Percentiles rank a stretch among this genome's conserved stretches.
Conservation (phyloP, 2,329 filamentous ascomycete species). For the Alternaria triticina region DNA sequence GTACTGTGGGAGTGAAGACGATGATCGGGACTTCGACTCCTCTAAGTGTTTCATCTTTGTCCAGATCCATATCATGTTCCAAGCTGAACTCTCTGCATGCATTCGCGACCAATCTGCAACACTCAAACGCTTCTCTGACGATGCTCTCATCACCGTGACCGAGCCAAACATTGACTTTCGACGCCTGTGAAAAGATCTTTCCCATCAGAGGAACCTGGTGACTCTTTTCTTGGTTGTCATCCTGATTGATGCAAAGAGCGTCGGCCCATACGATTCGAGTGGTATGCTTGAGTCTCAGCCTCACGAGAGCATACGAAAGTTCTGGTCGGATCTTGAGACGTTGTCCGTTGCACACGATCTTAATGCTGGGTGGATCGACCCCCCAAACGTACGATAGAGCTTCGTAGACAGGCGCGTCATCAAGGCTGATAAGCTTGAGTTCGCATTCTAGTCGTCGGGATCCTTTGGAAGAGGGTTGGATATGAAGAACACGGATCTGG, state of each 20-base stretch:
- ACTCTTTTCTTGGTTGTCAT: neutral
- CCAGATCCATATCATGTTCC: neutral
- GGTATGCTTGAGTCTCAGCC: neutral
- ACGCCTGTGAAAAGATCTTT: neutral
- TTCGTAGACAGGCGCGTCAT: neutral
- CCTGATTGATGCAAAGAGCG: neutral
- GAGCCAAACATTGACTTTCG: neutral
- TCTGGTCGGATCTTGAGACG: neutral
- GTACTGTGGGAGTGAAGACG: neutral
- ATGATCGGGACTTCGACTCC: neutral
- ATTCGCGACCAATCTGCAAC: neutral
- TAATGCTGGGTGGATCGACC: accelerated
- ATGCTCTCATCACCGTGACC: neutral
- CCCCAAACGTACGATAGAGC: neutral
- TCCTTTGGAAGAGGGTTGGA: neutral
- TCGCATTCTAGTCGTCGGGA: neutral
- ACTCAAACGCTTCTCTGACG: neutral
- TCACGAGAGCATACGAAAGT: neutral
- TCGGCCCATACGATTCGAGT: neutral
- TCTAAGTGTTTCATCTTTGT: accelerated
- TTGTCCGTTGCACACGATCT: neutral
- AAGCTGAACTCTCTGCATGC: neutral
- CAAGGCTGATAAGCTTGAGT: neutral
- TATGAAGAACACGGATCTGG: neutral
- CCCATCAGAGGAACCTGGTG: neutral